Percentiles rank a stretch among this genome's conserved stretches.
phyloP scores from a whole-genome alignment of 2,329 filamentous ascomycete genomes.

The Incumbomyces lentus region DNA sequence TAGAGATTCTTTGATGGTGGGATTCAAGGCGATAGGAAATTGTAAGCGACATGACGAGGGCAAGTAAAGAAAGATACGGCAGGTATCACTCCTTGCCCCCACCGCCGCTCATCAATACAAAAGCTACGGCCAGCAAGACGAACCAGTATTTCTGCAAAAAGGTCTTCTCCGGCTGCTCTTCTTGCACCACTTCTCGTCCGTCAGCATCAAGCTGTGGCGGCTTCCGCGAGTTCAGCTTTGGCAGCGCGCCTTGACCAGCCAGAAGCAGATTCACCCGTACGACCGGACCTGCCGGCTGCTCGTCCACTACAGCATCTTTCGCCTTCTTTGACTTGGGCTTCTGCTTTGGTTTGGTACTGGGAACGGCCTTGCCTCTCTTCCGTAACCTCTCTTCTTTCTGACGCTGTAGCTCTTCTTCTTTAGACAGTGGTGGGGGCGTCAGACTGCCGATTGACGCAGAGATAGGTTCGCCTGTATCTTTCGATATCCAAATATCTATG shows the following conservation, averaged over 20 bases:
- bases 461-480: slow-evolving; percentile 30
- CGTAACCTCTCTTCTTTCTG: slow-evolving; percentile 18
- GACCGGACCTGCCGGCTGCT: slow-evolving; percentile 10
- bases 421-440: slow-evolving; percentile 15
- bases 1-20: too few species aligned
- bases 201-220: slow-evolving; percentile 30
- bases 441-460: slow-evolving; percentile 24
- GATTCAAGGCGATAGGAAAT: too few species aligned
- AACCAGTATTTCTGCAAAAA: slow-evolving; percentile 41
- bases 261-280: slow-evolving; percentile 28
- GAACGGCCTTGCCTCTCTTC: slow-evolving; percentile 18
- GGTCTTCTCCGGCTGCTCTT: slow-evolving; percentile 34
- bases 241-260: slow-evolving; percentile 25
- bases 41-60: too few species aligned
- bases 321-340: slow-evolving; percentile 4
- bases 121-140: slow-evolving; percentile 32
- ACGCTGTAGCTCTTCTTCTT: slow-evolving; percentile 14
- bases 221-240: slow-evolving; percentile 32
- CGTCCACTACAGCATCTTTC: slow-evolving; percentile 6
- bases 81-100: slow-evolving; percentile 20
- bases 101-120: slow-evolving; percentile 33
- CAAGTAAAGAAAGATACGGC: too few species aligned
- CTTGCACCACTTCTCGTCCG: slow-evolving; percentile 19
- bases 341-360: slow-evolving; percentile 14
- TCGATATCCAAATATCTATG: slow-evolving; percentile 31